Percentiles rank a stretch among this genome's conserved stretches.
Evolutionary conservation across 2,329 filamentous ascomycete species (phyloP).

Genomic region (Ambrosiella xylebori): DNA sequence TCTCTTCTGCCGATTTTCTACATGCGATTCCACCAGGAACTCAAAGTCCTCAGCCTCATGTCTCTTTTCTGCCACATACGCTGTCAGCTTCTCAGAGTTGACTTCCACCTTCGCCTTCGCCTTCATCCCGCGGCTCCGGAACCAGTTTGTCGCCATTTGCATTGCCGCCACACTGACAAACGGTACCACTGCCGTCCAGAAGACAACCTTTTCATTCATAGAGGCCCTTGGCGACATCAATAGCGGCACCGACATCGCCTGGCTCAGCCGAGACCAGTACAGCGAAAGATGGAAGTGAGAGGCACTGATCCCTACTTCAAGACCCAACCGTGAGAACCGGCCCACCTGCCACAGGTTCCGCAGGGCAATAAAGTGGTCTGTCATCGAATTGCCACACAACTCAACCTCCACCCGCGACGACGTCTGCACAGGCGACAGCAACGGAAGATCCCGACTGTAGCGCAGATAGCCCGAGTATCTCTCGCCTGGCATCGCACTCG

Average conservation of each 20-base stretch:
- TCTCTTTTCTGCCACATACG: constrained; percentile 20
- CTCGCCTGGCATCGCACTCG: constrained; percentile 16
- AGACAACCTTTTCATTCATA: constrained; percentile 19
- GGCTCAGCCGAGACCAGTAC: constrained; percentile 30
- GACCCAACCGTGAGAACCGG: constrained; percentile 25
- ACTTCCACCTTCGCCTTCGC: constrained; percentile 11
- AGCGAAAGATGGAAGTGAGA: constrained; percentile 28
- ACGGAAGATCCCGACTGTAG: constrained; percentile 21
- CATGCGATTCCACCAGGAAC: constrained; percentile 24
- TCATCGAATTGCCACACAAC: constrained; percentile 22
- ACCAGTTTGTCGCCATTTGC: constrained; percentile 17
- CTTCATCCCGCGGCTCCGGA: constrained; percentile 18
- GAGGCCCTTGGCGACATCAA: constrained; percentile 16
- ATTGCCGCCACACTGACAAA: constrained; percentile 24
- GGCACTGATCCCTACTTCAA: constrained; percentile 27
- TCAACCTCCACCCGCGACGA: constrained; percentile 26
- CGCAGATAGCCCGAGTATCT: constrained; percentile 22
- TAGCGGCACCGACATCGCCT: constrained; percentile 15
- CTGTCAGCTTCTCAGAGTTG: background rate
- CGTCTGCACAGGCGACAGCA: constrained; percentile 16
- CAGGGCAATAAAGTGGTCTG: constrained; percentile 24
- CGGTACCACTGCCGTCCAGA: constrained; percentile 25
- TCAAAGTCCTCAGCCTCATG: constrained; percentile 29
- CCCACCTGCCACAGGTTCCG: constrained; percentile 27
- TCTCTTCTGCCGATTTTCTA: constrained; percentile 24